Evolutionary conservation across 345 rosid genomes (phyloP).

Genomic region (Pugionium cornutum): DNA sequence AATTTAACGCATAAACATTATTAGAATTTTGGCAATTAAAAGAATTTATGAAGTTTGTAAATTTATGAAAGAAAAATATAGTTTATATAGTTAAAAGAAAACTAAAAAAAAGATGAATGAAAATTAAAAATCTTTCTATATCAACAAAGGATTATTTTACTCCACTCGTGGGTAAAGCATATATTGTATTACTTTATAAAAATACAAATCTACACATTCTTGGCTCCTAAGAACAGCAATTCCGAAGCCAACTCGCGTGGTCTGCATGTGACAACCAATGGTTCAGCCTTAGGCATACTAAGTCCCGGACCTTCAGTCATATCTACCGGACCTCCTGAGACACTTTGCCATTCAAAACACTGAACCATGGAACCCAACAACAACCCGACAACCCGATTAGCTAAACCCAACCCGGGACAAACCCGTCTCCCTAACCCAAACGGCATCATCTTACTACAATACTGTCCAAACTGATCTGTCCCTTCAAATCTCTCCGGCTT

Average conservation of each 20-base stretch:
- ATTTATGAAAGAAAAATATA: too few relatives aligned
- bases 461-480: constrained; percentile 15
- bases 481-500: constrained; percentile 51
- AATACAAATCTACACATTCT: neutral
- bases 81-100: too few relatives aligned
- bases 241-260: constrained; percentile 40
- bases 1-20: too few relatives aligned
- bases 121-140: too few relatives aligned
- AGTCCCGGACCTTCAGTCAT: constrained; percentile 47
- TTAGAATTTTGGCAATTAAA: too few relatives aligned
- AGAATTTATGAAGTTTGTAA: too few relatives aligned
- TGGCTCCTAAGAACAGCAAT: constrained; percentile 3
- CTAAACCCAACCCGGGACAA: constrained; percentile 52
- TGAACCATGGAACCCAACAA: constrained; percentile 49
- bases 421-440: constrained; percentile 54
- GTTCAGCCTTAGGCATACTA: constrained; percentile 46
- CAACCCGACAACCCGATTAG: constrained; percentile 42
- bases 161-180: too few relatives aligned
- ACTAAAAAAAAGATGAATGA: too few relatives aligned
- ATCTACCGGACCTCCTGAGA: constrained; percentile 43
- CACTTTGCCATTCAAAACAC: constrained; percentile 51
- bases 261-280: constrained; percentile 44
- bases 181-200: too few relatives aligned
- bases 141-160: too few relatives aligned
- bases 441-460: constrained; percentile 40